Evolutionary conservation across 441 rosid species (phyloP).

Genomic region (Euphorbia celastroides): DNA sequence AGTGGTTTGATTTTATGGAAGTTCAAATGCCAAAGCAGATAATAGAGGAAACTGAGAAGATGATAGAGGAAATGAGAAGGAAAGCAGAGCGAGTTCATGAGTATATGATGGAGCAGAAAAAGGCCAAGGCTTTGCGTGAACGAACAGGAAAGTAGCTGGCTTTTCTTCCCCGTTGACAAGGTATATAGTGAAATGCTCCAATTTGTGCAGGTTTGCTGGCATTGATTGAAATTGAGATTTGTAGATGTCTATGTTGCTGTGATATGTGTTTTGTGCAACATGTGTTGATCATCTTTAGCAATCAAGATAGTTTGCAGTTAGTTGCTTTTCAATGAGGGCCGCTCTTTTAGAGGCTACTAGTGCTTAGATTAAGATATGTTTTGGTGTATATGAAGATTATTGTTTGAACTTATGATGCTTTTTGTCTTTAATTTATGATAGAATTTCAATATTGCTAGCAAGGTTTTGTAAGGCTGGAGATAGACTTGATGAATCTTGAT

Average conservation of each 20-base stretch:
- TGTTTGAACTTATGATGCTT: neutral
- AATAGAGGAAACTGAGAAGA: slow-evolving; percentile 40
- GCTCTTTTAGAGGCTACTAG: neutral
- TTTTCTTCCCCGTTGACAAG: neutral
- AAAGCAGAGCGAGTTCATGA: slow-evolving; percentile 35
- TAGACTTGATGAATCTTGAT: slow-evolving; percentile 5
- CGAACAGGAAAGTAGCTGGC: slow-evolving; percentile 5
- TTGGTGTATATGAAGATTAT: neutral
- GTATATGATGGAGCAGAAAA: slow-evolving; percentile 43
- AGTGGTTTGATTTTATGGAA: slow-evolving; percentile 53
- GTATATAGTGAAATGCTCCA: neutral
- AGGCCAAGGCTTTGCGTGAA: slow-evolving; percentile 19
- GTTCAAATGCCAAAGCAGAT: slow-evolving; percentile 36
- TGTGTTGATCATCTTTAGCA: neutral
- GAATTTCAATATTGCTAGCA: neutral
- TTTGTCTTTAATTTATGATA: neutral
- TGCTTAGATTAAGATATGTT: neutral
- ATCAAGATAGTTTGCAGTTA: neutral
- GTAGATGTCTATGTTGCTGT: neutral
- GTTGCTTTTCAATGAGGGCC: neutral
- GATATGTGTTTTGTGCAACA: neutral
- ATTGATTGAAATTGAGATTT: neutral
- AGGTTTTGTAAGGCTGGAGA: neutral
- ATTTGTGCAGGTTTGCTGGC: neutral
- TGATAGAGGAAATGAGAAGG: slow-evolving; percentile 43